Conservation (phyloP, 371 early-diverging fungal genomes). For the Funneliformis caledonium region DNA sequence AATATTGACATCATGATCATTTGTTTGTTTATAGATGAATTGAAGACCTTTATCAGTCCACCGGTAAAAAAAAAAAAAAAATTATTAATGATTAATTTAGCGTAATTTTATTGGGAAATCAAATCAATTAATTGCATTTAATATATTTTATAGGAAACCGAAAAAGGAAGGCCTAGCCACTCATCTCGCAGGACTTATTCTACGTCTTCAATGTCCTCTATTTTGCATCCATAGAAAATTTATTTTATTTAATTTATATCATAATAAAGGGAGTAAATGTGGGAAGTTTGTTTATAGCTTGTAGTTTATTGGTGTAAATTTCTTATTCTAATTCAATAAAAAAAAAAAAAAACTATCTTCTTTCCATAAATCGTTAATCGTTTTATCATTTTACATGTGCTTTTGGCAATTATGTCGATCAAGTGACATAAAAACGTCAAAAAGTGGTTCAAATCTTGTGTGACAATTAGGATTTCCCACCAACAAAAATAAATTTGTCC, state of each 20-base stretch:
- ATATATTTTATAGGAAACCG: not conserved
- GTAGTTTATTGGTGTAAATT: no score
- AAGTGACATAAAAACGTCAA: no score
- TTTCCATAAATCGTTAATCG: no score
- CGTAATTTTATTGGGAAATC: not conserved
- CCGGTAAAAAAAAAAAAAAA: not conserved
- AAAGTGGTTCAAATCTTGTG: no score
- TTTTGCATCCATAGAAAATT: not conserved
- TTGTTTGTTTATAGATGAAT: constrained; percentile 11
- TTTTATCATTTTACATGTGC: no score
- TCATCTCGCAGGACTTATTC: constrained; percentile 8
- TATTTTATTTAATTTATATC: not conserved
- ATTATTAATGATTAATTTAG: not conserved
- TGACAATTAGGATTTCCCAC: no score
- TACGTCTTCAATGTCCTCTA: not conserved
- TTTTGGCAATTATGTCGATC: no score
- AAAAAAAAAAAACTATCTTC: no score
- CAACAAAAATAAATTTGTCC: no score
- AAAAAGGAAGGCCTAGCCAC: not conserved
- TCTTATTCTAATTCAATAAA: no score
- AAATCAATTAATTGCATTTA: not conserved
- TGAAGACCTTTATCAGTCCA: constrained; percentile 13
- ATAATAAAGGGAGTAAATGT: no score
- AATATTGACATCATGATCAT: not conserved
- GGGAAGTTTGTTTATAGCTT: no score